These are phyloP conservation scores for Claviceps sp. DNA, from an alignment of 2,329 filamentous ascomycete species.

Conservation along the genomic window DNA sequence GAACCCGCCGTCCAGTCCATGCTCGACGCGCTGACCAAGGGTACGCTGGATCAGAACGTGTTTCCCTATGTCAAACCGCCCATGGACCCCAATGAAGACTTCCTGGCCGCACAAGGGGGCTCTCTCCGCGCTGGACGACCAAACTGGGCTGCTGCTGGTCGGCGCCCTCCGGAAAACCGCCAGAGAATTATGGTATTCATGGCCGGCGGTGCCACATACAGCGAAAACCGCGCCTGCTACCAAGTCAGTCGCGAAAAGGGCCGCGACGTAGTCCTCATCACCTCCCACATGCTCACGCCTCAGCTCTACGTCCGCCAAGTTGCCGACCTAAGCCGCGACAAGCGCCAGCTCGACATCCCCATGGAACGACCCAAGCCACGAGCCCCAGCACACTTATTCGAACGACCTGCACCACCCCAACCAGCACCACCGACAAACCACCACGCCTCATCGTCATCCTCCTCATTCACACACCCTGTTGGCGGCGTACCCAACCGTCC, in stretches of 20 bases:
- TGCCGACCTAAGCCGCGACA: slow-evolving; percentile 62
- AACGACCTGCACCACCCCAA: slow-evolving; percentile 47
- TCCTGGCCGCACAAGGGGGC: slow-evolving; percentile 43
- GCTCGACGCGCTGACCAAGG: slow-evolving; percentile 59
- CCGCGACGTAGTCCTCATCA: slow-evolving; percentile 76
- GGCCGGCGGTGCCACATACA: slow-evolving; percentile 89
- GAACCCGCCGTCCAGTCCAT: slow-evolving; percentile 71
- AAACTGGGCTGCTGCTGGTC: slow-evolving; percentile 80
- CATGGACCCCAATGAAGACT: slow-evolving; percentile 46
- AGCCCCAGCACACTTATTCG: slow-evolving; percentile 76
- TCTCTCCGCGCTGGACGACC: slow-evolving; percentile 86
- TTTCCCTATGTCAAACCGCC: slow-evolving; percentile 68
- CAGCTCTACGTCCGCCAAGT: slow-evolving; percentile 72
- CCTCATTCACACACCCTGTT: slow-evolving; percentile 13
- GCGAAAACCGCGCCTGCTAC: slow-evolving; percentile 80
- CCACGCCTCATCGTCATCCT: background rate
- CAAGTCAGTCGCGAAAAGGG: slow-evolving; percentile 60
- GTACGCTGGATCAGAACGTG: slow-evolving; percentile 47
- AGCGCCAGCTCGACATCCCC: slow-evolving; percentile 65
- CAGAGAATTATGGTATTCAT: slow-evolving; percentile 90
- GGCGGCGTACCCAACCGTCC: slow-evolving; percentile 15
- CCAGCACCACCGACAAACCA: slow-evolving; percentile 31
- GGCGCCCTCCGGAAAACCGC: slow-evolving; percentile 60
- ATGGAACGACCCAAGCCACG: slow-evolving; percentile 66
- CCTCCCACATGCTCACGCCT: slow-evolving; percentile 86